Base-by-base conservation (phyloP, 148 eudicot species). In the Heliamphora exappendiculata region DNA sequence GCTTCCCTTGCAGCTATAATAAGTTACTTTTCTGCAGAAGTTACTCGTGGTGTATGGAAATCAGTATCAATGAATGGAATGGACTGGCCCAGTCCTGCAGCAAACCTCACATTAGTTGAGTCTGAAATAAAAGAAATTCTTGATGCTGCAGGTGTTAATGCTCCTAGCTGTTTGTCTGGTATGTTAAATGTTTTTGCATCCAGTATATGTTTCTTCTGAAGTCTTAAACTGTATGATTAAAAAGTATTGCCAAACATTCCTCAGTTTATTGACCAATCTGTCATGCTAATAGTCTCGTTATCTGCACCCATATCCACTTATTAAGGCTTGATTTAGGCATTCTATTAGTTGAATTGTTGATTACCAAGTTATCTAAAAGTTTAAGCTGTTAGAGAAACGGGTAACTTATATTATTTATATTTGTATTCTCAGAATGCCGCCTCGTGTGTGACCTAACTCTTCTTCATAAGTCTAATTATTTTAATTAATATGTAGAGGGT, bases 41-140 rank as follows among this genome's bases (percentile, higher is more conserved):
- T 82, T 74, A 74, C 81, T 19, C 85, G 85, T 70, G 85, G 85
- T 57, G 65, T 82, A 45, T 82, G 85, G 85, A 82, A 82, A 78
- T 76, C 73, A 34, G 85, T 73, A 37, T 53, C 79, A 19, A 82
- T 82, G 85, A 82, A 82, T 78, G 85, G 85, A 82, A 78, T 54
- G 13, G 85, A 82, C 60, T 82, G 85, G 85, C 85, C 85, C 29
- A 82, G 78, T 78, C 85, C 85, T 29, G 81, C 81, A 57, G 81
- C 78, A 78, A 78, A 75, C 67, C 81, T 82, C 24, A 22, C 47
- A 41, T 60, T 82, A 4, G 73, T 82, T 28, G 76, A 82, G 76
- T 65, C 81, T 72, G 81, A 82, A 75, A 79, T 82, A 37, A 78
- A 75, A 65, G 78, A 78, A 47, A 79, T 82, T 22, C 85, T 82